Evolutionary conservation across 257 asterid genomes (phyloP), one percentile per base, ranked within the genome.

Genomic region (Solanum bulbocastanum): DNA sequence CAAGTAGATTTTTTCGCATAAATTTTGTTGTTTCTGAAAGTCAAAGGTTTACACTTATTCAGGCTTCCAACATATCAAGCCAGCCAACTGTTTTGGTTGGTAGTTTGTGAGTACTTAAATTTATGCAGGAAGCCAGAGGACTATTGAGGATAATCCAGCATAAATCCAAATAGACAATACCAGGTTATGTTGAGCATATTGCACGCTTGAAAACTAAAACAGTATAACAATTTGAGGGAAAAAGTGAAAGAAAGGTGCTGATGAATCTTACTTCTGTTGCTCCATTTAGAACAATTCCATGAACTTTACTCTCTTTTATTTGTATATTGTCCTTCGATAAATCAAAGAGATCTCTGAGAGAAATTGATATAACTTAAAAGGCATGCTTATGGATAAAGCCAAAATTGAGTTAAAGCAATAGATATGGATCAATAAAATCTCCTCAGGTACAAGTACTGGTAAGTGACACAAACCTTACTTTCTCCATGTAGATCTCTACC

Each of bases 401-500:
- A 58, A 13, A 13, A 56, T 58, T 85, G 86, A 69, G 88, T 85
- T 39, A 79, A 86, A 87, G 89, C 52, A 82, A 66, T 39, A 66
- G 83, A 46, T 8, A 58, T 8, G 58, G 40, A 74, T 49, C 25
- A 33, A 10, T 27, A 49, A 46, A 82, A 82, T 32, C 44, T 32
- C 69, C 69, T 32, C 7, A 14, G 30, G 42, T 30, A 82, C 27
- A 82, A 32, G 69, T 82, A 65, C 42, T 46, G 27, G 20, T 10
- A 20, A 49, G 69, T 82, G 69, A 49, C 20, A 85, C 95, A 71
- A 52, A 96, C 98, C 98, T 96, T 74, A 96, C 94, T 95, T 91
- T 96, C 92, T 96, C 98, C 98, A 95, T 92, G 88, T 95, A 95
- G 78, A 96, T 93, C 93, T 96, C 98, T 56, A 93, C 98, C 98